These are phyloP conservation scores for Ottelia alismoides DNA, from an alignment of 106 monocot genomes.

Conservation along the genomic window DNA sequence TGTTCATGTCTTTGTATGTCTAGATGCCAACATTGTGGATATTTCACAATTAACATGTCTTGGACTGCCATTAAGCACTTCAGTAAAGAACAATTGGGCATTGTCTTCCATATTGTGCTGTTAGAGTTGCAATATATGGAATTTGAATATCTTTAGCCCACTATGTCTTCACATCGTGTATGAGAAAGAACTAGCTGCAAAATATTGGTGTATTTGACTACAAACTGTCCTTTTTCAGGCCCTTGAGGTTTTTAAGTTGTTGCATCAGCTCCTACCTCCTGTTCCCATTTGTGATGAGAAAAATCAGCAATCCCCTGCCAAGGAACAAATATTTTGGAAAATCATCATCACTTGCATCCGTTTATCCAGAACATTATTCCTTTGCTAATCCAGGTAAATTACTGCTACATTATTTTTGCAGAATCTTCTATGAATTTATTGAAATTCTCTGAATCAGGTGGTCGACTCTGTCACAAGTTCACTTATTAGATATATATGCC, in stretches of 20 bases:
- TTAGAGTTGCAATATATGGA: not conserved
- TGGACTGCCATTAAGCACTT: no score
- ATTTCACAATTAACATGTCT: no score
- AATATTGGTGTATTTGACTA: no score
- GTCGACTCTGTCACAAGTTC: conserved; percentile 61
- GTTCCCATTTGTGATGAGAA: conserved; percentile 19
- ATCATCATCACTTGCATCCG: conserved; percentile 43
- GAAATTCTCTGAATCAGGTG: conserved; percentile 30
- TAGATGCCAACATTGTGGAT: no score
- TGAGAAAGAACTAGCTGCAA: no score
- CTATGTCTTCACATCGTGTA: no score
- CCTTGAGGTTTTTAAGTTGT: conserved; percentile 56
- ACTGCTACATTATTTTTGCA: conserved; percentile 1
- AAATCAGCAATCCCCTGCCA: conserved; percentile 30
- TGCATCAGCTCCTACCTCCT: conserved; percentile 58
- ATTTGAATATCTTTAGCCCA: no score
- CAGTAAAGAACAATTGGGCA: no score
- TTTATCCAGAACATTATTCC: conserved; percentile 58
- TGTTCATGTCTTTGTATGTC: no score
- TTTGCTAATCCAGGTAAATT: conserved; percentile 52
- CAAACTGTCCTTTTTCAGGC: conserved; percentile 21
- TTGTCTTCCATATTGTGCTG: no score
- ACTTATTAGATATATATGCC: conserved; percentile 57
- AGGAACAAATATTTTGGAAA: conserved; percentile 58
- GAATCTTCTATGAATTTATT: not conserved